Conservation (phyloP, 805 yeast species). For the Wickerhamiella spandovensis region DNA sequence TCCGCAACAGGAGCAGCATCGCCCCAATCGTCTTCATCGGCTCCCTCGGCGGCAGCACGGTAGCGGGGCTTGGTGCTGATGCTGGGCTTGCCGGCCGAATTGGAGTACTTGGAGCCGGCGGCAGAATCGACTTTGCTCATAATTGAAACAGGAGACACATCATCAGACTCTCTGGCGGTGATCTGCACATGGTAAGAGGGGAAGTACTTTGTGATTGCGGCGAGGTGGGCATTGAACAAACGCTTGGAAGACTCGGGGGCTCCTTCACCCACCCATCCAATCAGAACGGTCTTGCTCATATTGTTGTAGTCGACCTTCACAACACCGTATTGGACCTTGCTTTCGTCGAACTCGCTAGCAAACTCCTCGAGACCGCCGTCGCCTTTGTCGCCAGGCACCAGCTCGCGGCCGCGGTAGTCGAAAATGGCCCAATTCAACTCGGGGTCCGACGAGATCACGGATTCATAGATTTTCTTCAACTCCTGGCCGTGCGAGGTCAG, state of each 20-base stretch:
- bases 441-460: slow-evolving; percentile 66
- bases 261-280: slow-evolving; percentile 93
- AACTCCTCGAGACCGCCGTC: slow-evolving; percentile 63
- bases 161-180: slow-evolving; percentile 91
- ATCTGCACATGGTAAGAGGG: slow-evolving; percentile 87
- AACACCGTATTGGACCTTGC: slow-evolving; percentile 80
- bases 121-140: slow-evolving; percentile 71
- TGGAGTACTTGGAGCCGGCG: slow-evolving; percentile 89
- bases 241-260: slow-evolving; percentile 47
- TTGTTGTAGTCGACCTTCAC: slow-evolving; percentile 81
- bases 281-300: slow-evolving; percentile 67
- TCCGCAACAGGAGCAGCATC: slow-evolving; percentile 31
- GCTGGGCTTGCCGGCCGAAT: slow-evolving; percentile 25
- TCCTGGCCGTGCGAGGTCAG: slow-evolving; percentile 57
- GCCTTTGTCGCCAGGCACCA: slow-evolving; percentile 35
- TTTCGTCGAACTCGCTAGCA: slow-evolving; percentile 69
- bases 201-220: slow-evolving; percentile 28
- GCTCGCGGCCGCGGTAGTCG: slow-evolving; percentile 48
- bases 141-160: slow-evolving; percentile 66
- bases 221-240: slow-evolving; percentile 31
- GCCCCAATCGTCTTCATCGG: slow-evolving; percentile 57
- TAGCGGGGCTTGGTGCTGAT: slow-evolving; percentile 23
- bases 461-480: slow-evolving; percentile 62
- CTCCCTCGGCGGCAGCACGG: slow-evolving; percentile 23
- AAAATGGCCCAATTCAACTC: slow-evolving; percentile 64